Conservation (phyloP, 2,329 filamentous ascomycete species). For the Neurospora crassa region DNA sequence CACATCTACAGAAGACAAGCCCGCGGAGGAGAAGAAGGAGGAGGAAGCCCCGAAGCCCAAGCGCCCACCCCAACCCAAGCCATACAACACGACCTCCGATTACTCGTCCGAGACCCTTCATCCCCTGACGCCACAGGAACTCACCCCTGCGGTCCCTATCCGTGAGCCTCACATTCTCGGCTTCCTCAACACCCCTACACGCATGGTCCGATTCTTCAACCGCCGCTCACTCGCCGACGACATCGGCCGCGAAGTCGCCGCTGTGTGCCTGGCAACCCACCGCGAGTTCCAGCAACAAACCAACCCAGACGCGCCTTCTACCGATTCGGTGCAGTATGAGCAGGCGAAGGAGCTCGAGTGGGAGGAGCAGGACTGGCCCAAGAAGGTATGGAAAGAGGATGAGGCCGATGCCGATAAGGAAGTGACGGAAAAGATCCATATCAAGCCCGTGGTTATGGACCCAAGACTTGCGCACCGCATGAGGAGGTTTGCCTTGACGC, state of each 20-base stretch:
- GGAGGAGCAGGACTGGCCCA: slow-evolving; percentile 27
- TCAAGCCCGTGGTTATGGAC: slow-evolving; percentile 66
- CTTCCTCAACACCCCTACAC: slow-evolving; percentile 79
- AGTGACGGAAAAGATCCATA: slow-evolving; percentile 62
- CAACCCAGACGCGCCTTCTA: slow-evolving; percentile 19
- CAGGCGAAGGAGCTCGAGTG: slow-evolving; percentile 53
- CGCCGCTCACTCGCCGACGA: slow-evolving; percentile 76
- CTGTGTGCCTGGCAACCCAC: slow-evolving; percentile 60
- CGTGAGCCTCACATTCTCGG: slow-evolving; percentile 84
- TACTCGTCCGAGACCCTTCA: slow-evolving; percentile 62
- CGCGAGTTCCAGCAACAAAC: slow-evolving; percentile 39
- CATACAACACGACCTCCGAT: slow-evolving; percentile 64
- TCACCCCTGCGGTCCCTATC: slow-evolving; percentile 65
- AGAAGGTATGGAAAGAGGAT: slow-evolving; percentile 32
- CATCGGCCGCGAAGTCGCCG: slow-evolving; percentile 79
- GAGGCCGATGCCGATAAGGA: slow-evolving; percentile 25
- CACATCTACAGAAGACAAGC: slow-evolving; percentile 26
- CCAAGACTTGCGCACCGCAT: slow-evolving; percentile 67
- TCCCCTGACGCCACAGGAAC: slow-evolving; percentile 53
- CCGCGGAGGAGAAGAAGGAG: slow-evolving; percentile 31
- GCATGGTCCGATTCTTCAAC: slow-evolving; percentile 81
- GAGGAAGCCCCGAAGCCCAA: slow-evolving; percentile 46
- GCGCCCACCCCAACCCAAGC: slow-evolving; percentile 52
- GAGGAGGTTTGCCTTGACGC: slow-evolving; percentile 62
- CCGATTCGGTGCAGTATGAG: slow-evolving; percentile 36